Conservation (phyloP, 495 filamentous ascomycete genomes). For the Aspergillus diversus region DNA sequence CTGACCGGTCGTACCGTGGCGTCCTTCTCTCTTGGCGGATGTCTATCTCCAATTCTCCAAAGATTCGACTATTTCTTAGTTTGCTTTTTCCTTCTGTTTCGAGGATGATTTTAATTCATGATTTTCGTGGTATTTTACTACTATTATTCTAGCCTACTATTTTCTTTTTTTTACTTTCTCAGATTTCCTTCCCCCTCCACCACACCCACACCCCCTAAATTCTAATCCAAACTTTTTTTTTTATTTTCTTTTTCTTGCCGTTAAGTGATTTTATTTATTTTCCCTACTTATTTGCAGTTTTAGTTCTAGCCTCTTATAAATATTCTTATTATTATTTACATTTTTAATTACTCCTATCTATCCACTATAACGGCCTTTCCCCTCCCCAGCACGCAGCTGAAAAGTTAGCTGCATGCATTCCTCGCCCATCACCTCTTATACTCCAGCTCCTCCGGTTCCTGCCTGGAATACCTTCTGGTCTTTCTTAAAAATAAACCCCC, state of each 20-base stretch:
- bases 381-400: not conserved
- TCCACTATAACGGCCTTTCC: constrained; percentile 11
- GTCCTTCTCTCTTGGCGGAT: constrained; percentile 15
- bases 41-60: constrained; percentile 19
- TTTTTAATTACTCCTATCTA: constrained; percentile 15
- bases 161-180: not conserved
- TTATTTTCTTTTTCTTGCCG: constrained; percentile 17
- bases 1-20: constrained; percentile 29
- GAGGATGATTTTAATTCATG: constrained; percentile 8
- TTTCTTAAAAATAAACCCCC: constrained; percentile 19
- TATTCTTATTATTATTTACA: constrained; percentile 18
- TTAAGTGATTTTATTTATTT: constrained; percentile 13
- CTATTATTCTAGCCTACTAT: not conserved
- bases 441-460: constrained; percentile 24
- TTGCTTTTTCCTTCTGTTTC: constrained; percentile 25
- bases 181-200: constrained; percentile 1
- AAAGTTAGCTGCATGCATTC: constrained; percentile 9
- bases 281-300: constrained; percentile 9
- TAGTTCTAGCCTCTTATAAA: constrained; percentile 10
- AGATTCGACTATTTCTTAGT: constrained; percentile 26
- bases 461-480: constrained; percentile 5
- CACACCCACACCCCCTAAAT: constrained; percentile 3
- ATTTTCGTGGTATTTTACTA: constrained; percentile 11
- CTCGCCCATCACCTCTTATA: constrained; percentile 16
- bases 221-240: constrained; percentile 10